Evolutionary conservation across 2,329 filamentous ascomycete species (phyloP), one percentile per base, ranked within the genome.

Genomic region (Apiospora koreana): DNA sequence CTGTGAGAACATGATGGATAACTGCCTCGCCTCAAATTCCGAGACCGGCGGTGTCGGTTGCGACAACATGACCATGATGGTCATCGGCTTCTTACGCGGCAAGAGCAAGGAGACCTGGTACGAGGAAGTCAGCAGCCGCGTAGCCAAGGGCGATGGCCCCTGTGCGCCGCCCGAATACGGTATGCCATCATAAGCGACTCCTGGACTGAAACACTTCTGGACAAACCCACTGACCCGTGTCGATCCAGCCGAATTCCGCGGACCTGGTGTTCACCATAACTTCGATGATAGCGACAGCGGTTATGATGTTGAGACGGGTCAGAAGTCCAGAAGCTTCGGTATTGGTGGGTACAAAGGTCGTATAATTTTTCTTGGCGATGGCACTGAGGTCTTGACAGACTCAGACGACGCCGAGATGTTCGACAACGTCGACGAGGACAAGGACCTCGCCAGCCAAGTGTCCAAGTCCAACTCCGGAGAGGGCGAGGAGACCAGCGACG

Each of bases 1-100:
- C 78, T 98, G 95, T 82, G 96, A 99, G 84, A 99, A 99, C 85
- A 97, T 99, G 94, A 99, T 99, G 96, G 95, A 99, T 86, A 99
- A 98, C 86, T 99, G 96, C 81, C 87, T 99, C 74, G 95, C 96
- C 50, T 97, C 95, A 72, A 98, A 97, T 88, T 97, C 95, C 75
- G 96, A 99, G 84, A 98, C 95, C 42, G 96, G 96, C 69, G 96
- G 96, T 73, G 95, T 99, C 72, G 96, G 96, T 72, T 99, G 96
- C 82, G 96, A 99, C 86, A 99, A 99, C 87, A 99, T 99, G 96
- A 99, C 96, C 76, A 98, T 99, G 93, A 86, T 92, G 76, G 88
- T 99, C 75, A 86, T 99, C 79, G 96, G 92, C 75, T 90, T 99
- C 80, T 88, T 99, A 76, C 90, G 93, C 79, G 96, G 95, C 81